A percentile compares a stretch with the other conserved stretches of the same genome.
phyloP scores from a whole-genome alignment of 208 protist genomes.

The Acanthamoeba culbertsoni region DNA sequence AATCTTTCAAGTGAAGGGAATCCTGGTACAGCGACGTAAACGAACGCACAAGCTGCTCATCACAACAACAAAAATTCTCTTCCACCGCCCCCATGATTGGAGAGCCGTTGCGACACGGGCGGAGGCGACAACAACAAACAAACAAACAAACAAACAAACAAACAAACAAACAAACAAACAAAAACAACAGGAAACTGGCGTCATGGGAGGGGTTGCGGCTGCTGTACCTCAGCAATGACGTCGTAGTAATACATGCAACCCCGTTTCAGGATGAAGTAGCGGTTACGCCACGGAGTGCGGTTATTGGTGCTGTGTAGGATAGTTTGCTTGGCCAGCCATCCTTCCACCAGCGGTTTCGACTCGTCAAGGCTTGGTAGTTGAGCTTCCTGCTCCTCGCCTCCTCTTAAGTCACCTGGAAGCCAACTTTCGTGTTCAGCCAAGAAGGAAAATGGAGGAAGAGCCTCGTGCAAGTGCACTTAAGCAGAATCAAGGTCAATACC shows the following conservation, averaged over 20 bases:
- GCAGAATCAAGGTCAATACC: not conserved
- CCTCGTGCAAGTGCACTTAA: not conserved
- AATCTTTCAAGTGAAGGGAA: not conserved
- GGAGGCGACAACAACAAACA: too few species aligned
- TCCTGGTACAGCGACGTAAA: not conserved
- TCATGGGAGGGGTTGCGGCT: not conserved
- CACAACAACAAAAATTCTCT: too few species aligned
- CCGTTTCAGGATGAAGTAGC: slow-evolving; percentile 49
- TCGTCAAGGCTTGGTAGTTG: not conserved
- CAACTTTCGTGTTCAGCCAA: too few species aligned
- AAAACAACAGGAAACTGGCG: not conserved
- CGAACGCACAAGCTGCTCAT: not conserved
- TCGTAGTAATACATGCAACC: slow-evolving; percentile 48
- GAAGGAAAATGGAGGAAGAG: not conserved
- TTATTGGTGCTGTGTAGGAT: slow-evolving; percentile 6
- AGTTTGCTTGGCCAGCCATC: slow-evolving; percentile 52
- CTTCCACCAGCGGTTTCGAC: not conserved
- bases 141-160: not conserved
- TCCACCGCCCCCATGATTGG: too few species aligned
- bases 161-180: not conserved
- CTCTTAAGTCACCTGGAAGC: too few species aligned
- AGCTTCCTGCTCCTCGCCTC: not conserved
- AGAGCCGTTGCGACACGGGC: too few species aligned
- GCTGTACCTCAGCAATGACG: slow-evolving; percentile 12
- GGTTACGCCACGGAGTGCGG: slow-evolving; percentile 13